These are phyloP conservation scores for Spinacia oleracea DNA, from an alignment of 179 eudicot genomes.

Conservation along the genomic window DNA sequence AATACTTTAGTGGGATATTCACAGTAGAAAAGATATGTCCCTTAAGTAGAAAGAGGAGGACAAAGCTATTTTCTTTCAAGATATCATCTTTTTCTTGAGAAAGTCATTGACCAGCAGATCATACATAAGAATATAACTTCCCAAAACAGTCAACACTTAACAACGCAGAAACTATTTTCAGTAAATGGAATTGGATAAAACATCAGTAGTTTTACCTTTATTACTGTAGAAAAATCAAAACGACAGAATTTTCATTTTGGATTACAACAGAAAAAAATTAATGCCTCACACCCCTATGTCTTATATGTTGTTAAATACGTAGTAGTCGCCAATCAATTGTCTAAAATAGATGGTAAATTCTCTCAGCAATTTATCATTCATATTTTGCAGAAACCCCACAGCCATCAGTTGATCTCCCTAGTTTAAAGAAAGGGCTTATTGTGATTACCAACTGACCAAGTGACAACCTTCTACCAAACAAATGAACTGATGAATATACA, in stretches of 20 bases:
- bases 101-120: neutral
- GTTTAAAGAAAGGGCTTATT: neutral
- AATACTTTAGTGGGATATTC: neutral
- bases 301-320: neutral
- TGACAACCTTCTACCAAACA: neutral
- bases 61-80: neutral
- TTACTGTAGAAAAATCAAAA: neutral
- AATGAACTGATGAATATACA: neutral
- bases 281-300: neutral
- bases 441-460: neutral
- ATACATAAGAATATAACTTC: neutral
- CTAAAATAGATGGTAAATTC: neutral
- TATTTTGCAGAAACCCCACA: neutral
- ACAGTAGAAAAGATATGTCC: neutral
- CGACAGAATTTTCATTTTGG: neutral
- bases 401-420: neutral
- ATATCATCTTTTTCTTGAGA: neutral
- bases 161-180: neutral
- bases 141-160: neutral
- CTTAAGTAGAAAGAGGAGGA: neutral
- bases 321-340: neutral
- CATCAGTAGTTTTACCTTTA: neutral
- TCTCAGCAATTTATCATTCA: neutral
- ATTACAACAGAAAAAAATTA: neutral
- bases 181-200: neutral